These are phyloP conservation scores for Termitomyces sp. DNA, from an alignment of 768 basidiomycete species.

Conservation along the genomic window DNA sequence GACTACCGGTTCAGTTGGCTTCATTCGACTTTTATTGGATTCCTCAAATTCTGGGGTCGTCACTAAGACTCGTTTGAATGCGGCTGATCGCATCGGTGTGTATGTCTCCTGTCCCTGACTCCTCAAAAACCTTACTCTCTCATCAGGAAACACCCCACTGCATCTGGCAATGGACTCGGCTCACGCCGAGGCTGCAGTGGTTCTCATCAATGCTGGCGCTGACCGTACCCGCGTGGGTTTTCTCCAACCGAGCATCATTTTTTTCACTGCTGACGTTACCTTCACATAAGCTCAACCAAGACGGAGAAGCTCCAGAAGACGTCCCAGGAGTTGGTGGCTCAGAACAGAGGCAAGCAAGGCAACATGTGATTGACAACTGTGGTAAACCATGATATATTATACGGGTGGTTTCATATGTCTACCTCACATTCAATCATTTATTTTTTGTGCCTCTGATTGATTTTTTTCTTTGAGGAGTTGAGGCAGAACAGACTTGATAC, in stretches of 20 bases:
- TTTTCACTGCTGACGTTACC: slow-evolving; percentile 17
- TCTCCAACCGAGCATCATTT: slow-evolving; percentile 16
- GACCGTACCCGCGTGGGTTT: slow-evolving; percentile 81
- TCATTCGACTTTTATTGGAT: slow-evolving; percentile 82
- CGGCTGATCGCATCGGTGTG: slow-evolving; percentile 74
- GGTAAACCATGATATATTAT: slow-evolving; percentile 46
- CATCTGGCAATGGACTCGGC: slow-evolving; percentile 98
- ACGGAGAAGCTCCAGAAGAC: slow-evolving; percentile 84
- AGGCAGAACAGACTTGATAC: neutral
- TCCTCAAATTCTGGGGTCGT: slow-evolving; percentile 62
- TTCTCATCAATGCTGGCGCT: slow-evolving; percentile 93
- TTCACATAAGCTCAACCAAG: slow-evolving; percentile 68
- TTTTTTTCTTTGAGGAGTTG: neutral
- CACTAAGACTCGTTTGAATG: slow-evolving; percentile 82
- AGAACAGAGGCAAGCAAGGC: slow-evolving; percentile 79
- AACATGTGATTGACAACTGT: slow-evolving; percentile 74
- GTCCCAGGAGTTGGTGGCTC: slow-evolving; percentile 87
- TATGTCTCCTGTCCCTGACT: slow-evolving; percentile 19
- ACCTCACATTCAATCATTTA: neutral
- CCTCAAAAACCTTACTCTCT: slow-evolving; percentile 9
- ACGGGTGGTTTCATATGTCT: neutral
- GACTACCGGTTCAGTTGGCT: slow-evolving; percentile 90
- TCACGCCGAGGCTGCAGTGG: slow-evolving; percentile 86
- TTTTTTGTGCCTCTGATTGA: neutral
- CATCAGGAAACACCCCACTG: slow-evolving; percentile 87